Conservation (phyloP, 1,284 basidiomycete genomes). For the Pulveroboletus ridleyi region DNA sequence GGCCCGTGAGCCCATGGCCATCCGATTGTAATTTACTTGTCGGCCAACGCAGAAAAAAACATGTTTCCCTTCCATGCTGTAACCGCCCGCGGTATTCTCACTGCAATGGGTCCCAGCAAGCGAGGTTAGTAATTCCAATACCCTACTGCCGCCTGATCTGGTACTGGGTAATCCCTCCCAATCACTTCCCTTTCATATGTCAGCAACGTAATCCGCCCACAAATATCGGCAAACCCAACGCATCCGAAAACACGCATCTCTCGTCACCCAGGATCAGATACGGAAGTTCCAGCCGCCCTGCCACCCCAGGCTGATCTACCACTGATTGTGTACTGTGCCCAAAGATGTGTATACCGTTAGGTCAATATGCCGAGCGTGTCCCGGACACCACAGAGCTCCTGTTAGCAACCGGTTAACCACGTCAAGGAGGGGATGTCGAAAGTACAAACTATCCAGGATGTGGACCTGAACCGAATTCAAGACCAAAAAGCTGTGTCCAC, state of each 20-base stretch:
- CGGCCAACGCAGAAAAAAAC: not conserved
- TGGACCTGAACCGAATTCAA: not conserved
- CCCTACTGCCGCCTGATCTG: slow-evolving; percentile 26
- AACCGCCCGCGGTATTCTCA: too few species aligned
- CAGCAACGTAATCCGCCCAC: slow-evolving; percentile 30
- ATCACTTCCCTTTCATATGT: slow-evolving; percentile 20
- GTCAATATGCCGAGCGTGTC: slow-evolving; percentile 19
- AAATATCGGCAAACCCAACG: slow-evolving; percentile 29
- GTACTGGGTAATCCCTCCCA: slow-evolving; percentile 29
- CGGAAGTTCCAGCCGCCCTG: slow-evolving; percentile 25
- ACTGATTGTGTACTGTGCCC: slow-evolving; percentile 31
- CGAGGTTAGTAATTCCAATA: slow-evolving; percentile 13
- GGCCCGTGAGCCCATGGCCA: too few species aligned
- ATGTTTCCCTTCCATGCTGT: not conserved
- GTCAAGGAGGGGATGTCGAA: not conserved
- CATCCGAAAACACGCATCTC: slow-evolving; percentile 8
- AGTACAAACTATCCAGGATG: not conserved
- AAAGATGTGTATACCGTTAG: slow-evolving; percentile 17
- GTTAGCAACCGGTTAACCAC: not conserved
- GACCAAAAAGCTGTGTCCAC: slow-evolving; percentile 3
- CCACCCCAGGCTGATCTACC: slow-evolving; percentile 29
- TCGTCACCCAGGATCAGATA: slow-evolving; percentile 33
- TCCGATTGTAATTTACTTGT: too few species aligned
- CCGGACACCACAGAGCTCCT: slow-evolving; percentile 29
- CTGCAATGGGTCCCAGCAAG: slow-evolving; percentile 2